Percentiles rank a stretch among this genome's conserved stretches.
Evolutionary conservation across 768 basidiomycete species (phyloP).

Genomic region (Rhizopogon vesiculosus): DNA sequence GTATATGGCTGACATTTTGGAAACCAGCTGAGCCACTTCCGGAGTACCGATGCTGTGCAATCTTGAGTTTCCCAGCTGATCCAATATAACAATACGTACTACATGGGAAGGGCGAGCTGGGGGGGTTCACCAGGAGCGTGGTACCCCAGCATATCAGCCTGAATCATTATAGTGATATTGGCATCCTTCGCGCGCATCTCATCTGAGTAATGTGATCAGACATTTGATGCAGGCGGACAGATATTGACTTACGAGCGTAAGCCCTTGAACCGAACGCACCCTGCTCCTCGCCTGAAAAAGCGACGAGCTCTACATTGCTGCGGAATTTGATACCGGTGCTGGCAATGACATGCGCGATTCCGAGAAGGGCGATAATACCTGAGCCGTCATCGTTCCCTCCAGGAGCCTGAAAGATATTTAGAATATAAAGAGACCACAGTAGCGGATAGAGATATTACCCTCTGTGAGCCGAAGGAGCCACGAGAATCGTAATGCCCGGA

Average conservation of each 20-base stretch:
- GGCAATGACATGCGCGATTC: conserved; percentile 72
- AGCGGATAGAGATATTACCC: conserved; percentile 21
- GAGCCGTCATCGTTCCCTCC: conserved; percentile 64
- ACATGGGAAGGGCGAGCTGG: conserved; percentile 77
- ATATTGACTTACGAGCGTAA: conserved; percentile 64
- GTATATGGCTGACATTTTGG: conserved; percentile 73
- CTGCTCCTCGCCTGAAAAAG: conserved; percentile 92
- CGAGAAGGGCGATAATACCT: conserved; percentile 68
- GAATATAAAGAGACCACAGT: background rate
- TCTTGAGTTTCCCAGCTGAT: no score
- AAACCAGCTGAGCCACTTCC: conserved; percentile 70
- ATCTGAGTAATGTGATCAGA: conserved; percentile 30
- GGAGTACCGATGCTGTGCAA: conserved; percentile 66
- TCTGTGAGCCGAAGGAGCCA: conserved; percentile 78
- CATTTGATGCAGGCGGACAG: background rate
- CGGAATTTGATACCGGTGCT: conserved; percentile 65
- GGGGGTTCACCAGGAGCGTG: conserved; percentile 71
- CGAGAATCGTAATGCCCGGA: conserved; percentile 91
- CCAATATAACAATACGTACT: conserved; percentile 34
- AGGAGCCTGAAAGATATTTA: conserved; percentile 20
- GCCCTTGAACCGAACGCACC: conserved; percentile 74
- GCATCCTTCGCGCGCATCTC: conserved; percentile 53
- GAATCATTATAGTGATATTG: conserved; percentile 79
- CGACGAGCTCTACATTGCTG: conserved; percentile 72
- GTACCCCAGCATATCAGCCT: conserved; percentile 92